Base-by-base conservation (phyloP, 306 rosid species). In the Datisca glomerata region DNA sequence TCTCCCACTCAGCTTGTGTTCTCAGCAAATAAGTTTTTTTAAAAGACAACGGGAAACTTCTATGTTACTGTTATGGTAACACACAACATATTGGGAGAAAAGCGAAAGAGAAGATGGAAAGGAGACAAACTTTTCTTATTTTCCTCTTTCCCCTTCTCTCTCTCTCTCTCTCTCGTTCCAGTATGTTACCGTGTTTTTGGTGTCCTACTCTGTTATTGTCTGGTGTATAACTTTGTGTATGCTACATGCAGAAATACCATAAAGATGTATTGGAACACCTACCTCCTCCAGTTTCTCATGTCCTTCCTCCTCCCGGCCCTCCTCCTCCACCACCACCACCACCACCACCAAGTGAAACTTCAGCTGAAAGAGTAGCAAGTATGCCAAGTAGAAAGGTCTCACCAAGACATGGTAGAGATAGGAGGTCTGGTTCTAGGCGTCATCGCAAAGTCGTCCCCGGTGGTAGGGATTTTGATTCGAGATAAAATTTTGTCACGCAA, bases 191-290 rank as follows among this genome's bases (percentile, higher is more conserved):
- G n/a, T n/a, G n/a, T n/a, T n/a, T n/a, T 55, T n/a, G n/a, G n/a
- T n/a, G n/a, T n/a, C n/a, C n/a, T n/a, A n/a, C 24, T 38, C 9
- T 13, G 20, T 12, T 10, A 7, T 31, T 22, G 19, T 16, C 45
- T 22, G n/a, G n/a, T n/a, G n/a, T n/a, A n/a, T n/a, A n/a, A n/a
- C n/a, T n/a, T n/a, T n/a, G n/a, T n/a, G n/a, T 24, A 38, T 36
- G 16, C 21, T 33, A 24, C 25, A 31, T 46, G 22, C 86, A 81
- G 93, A 81, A 81, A 76, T 76, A 81, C 66, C 93, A 76, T 32
- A 81, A 53, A 60, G 82, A 62, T 24, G 35, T 73, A 17, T 36
- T 73, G 51, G 63, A 55, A 45, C 74, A 18, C 21, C 41, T n/a
- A n/a, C n/a, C 29, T 49, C 62, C 74, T 59, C 51, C 72, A 18